Evolutionary conservation across 2,329 filamentous ascomycete species (phyloP), one percentile per base, ranked within the genome.

Genomic region (Drechslerella coelobrocha): DNA sequence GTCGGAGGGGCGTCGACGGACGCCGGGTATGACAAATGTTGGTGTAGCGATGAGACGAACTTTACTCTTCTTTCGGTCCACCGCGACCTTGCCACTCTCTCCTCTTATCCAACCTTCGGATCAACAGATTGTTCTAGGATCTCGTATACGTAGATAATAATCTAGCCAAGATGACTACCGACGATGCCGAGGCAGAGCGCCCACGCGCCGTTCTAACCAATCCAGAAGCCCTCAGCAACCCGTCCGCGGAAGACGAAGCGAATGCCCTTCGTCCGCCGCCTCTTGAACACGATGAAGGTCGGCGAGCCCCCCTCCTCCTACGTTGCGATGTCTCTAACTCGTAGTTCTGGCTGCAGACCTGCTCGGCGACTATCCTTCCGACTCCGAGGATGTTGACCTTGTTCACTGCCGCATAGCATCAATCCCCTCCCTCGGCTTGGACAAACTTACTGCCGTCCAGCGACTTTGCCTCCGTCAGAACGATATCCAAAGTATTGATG

Each of bases 401-500:
- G 88, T 92, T n/a, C 93, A 97, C 79, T 89, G 89, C 61, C 90
- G 92, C 73, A 85, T 99, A 76, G 81, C 84, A 21, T 92, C 90
- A 29, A 89, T 97, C 74, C 81, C 88, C 5, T 86, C 88, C 14
- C 84, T 99, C 21, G 85, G 82, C n/a, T 84, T 99, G 51, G 89
- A 92, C 72, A 87, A 94, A 69, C 97, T 99, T 81, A 84, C 83
- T 68, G 85, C 90, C 23, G 50, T 41, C 41, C 75, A 86, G 81
- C 83, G 89, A 76, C 81, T 99, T 75, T 97, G 93, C 78, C 87
- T 99, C 19, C 91, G 94, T 52, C 93, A 99, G 78, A 99, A 99
- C 79, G 85, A 86, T 74, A 94, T 99, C 78, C 84, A 89, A 73
- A 82, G 86, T 52, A 90, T 97, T 78, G 86, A 91, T 27, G 87